Percentiles rank a stretch among this genome's conserved stretches.
These are phyloP conservation scores for Penicillium subrubescens DNA, from an alignment of 495 filamentous ascomycete species.

Conservation along the genomic window DNA sequence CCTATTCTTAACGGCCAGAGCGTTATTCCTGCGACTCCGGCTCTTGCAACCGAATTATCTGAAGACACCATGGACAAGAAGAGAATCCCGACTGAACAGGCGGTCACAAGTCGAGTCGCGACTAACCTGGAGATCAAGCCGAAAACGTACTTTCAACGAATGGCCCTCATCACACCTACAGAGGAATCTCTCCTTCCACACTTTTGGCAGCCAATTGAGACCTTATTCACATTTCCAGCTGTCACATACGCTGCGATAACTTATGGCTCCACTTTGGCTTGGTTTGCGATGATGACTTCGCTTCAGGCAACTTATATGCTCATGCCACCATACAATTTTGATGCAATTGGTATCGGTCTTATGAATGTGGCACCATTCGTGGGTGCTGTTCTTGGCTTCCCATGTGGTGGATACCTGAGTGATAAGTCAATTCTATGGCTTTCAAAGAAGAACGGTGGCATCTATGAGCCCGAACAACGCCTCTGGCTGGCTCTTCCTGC, in stretches of 20 bases:
- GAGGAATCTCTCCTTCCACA: conserved; percentile 28
- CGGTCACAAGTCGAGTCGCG: background rate
- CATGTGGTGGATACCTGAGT: conserved; percentile 35
- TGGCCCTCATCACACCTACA: conserved; percentile 30
- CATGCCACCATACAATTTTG: conserved; percentile 42
- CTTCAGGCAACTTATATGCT: conserved; percentile 35
- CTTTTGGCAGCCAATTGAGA: conserved; percentile 28
- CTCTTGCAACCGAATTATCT: background rate
- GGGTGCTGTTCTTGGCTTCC: conserved; percentile 38
- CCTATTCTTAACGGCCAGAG: conserved; percentile 16
- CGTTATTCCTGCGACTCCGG: background rate
- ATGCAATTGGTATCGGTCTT: conserved; percentile 36
- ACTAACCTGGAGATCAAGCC: conserved; percentile 13
- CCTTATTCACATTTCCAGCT: conserved; percentile 33
- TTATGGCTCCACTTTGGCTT: conserved; percentile 36
- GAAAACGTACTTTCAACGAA: conserved; percentile 29
- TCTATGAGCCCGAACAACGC: conserved; percentile 47
- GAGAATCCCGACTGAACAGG: background rate
- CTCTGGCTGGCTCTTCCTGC: conserved; percentile 34
- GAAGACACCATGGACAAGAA: background rate
- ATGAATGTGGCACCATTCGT: conserved; percentile 43
- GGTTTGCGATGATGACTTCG: conserved; percentile 36
- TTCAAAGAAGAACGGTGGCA: conserved; percentile 41
- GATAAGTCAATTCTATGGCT: conserved; percentile 38
- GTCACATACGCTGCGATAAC: conserved; percentile 41